Conservation (phyloP, 164 flowering plant genomes). For the Kalanchoe fedtschenkoi region DNA sequence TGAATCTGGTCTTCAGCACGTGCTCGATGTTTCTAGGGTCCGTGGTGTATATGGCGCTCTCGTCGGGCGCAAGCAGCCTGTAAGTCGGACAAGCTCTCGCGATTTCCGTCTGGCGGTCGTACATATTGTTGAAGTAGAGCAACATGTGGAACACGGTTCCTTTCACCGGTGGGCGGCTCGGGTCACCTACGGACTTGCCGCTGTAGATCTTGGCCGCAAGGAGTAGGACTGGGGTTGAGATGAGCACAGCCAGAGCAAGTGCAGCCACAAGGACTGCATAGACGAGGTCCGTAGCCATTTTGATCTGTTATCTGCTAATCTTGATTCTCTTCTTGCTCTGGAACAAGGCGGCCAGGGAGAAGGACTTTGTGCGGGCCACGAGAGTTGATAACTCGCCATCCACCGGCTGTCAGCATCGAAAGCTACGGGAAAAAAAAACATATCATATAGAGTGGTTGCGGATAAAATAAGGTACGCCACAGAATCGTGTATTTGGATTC, state of each 20-base stretch:
- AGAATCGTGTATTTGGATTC: too few species aligned
- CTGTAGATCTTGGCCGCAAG: not conserved
- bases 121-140: conserved; percentile 34
- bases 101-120: conserved; percentile 46
- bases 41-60: conserved; percentile 37
- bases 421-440: too few species aligned
- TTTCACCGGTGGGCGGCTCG: conserved; percentile 39
- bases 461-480: too few species aligned
- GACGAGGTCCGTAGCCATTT: not conserved
- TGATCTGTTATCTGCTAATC: too few species aligned
- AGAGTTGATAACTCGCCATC: too few species aligned
- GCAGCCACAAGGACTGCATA: not conserved
- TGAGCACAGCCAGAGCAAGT: not conserved
- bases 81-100: conserved; percentile 36
- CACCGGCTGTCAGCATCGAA: too few species aligned
- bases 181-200: not conserved
- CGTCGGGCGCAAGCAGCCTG: conserved; percentile 28
- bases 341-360: too few species aligned
- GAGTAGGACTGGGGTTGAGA: not conserved
- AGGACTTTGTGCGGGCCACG: too few species aligned
- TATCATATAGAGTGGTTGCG: too few species aligned
- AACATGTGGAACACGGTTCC: conserved; percentile 48
- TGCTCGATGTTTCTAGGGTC: conserved; percentile 51
- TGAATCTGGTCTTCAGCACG: conserved; percentile 28
- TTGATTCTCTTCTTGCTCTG: too few species aligned